A percentile compares a stretch with the other conserved stretches of the same genome.
phyloP scores from a whole-genome alignment of 768 basidiomycete genomes.

The Boletus pseudo-olivaceus region DNA sequence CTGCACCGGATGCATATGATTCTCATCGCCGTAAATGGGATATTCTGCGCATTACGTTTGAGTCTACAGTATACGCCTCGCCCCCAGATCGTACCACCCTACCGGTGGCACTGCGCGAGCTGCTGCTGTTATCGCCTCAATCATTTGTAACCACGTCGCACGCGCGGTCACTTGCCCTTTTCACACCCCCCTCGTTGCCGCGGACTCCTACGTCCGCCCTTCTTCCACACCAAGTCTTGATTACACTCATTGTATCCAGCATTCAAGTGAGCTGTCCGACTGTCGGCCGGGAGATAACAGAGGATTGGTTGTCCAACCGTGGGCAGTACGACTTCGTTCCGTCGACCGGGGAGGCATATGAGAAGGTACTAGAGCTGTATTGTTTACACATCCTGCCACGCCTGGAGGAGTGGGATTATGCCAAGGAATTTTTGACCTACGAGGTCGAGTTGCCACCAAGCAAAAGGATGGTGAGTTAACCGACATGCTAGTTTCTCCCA shows the following conservation, averaged over 20 bases:
- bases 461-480: slow-evolving; percentile 48
- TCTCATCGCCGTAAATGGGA: slow-evolving; percentile 78
- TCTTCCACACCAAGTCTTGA: slow-evolving; percentile 66
- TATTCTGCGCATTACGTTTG: slow-evolving; percentile 78
- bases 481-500: background rate
- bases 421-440: slow-evolving; percentile 68
- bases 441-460: slow-evolving; percentile 58
- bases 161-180: slow-evolving; percentile 62
- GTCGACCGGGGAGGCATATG: slow-evolving; percentile 54
- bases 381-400: slow-evolving; percentile 69
- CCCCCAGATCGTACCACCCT: slow-evolving; percentile 39
- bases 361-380: slow-evolving; percentile 74
- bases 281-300: slow-evolving; percentile 61
- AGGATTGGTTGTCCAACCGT: slow-evolving; percentile 73
- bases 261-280: slow-evolving; percentile 62
- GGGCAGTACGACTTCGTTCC: slow-evolving; percentile 34
- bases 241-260: slow-evolving; percentile 67
- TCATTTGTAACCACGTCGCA: slow-evolving; percentile 54
- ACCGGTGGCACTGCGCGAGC: slow-evolving; percentile 50
- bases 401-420: slow-evolving; percentile 77
- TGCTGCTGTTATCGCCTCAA: slow-evolving; percentile 56
- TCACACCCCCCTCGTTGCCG: slow-evolving; percentile 48
- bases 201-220: slow-evolving; percentile 47
- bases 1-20: slow-evolving; percentile 39
- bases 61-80: slow-evolving; percentile 66